Conservation (phyloP, 2,329 filamentous ascomycete genomes). For the Scopulariopsis brevicaulis region DNA sequence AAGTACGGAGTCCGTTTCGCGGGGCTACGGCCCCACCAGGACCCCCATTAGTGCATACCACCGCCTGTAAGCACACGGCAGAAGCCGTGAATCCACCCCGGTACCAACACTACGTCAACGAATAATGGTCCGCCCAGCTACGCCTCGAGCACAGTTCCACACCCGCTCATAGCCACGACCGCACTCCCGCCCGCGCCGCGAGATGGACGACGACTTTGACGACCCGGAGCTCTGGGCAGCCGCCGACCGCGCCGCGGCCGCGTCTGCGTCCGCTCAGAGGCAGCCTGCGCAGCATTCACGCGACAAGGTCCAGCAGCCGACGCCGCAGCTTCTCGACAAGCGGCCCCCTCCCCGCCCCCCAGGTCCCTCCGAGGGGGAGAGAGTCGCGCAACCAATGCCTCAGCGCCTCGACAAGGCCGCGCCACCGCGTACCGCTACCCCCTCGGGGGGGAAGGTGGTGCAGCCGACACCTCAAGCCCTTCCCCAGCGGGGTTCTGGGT, state of each 20-base stretch:
- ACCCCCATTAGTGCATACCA: too few species aligned
- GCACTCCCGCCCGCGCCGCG: neutral
- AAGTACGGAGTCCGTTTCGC: too few species aligned
- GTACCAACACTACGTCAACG: neutral
- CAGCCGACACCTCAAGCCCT: constrained; percentile 87
- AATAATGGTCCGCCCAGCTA: neutral
- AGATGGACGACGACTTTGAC: constrained; percentile 9
- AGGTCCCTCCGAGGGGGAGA: constrained; percentile 12
- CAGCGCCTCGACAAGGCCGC: constrained; percentile 38
- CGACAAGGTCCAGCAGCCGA: constrained; percentile 22
- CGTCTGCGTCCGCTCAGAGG: neutral
- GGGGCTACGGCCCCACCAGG: too few species aligned
- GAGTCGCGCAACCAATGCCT: constrained; percentile 33
- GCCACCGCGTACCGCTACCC: constrained; percentile 17
- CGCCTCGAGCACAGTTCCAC: neutral
- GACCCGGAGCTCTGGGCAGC: constrained; percentile 8
- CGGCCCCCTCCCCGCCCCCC: neutral
- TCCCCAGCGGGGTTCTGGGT: constrained; percentile 50
- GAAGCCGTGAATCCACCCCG: too few species aligned
- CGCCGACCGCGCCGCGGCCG: constrained; percentile 2
- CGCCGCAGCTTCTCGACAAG: constrained; percentile 31
- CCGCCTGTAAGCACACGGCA: too few species aligned
- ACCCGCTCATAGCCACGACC: neutral
- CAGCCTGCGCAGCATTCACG: neutral
- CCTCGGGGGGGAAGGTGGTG: constrained; percentile 47